These are phyloP conservation scores for Boeremia exigua DNA, from an alignment of 2,329 filamentous ascomycete genomes.

Conservation along the genomic window DNA sequence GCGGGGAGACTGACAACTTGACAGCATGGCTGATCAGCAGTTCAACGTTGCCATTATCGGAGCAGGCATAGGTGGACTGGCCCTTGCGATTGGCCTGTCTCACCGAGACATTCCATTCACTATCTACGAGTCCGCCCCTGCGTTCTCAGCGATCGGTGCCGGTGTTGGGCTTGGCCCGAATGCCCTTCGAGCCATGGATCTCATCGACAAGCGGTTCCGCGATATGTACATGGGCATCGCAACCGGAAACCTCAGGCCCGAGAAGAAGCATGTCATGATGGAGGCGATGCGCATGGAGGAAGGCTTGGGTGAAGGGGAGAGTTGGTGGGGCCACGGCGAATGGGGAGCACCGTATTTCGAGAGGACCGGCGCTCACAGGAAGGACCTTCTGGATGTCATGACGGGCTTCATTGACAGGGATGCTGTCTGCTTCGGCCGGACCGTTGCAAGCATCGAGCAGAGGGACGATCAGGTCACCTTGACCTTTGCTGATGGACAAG, in stretches of 20 bases:
- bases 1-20: background rate
- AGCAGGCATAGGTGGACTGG: constrained; percentile 33
- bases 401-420: constrained; percentile 50
- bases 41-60: constrained; percentile 18
- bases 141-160: constrained; percentile 29
- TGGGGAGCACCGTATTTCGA: constrained; percentile 49
- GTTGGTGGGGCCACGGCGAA: constrained; percentile 46
- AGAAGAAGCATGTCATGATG: constrained; percentile 50
- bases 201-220: constrained; percentile 49
- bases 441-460: constrained; percentile 38
- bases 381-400: constrained; percentile 53
- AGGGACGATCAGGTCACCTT: constrained; percentile 45
- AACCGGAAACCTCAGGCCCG: constrained; percentile 47
- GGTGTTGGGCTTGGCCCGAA: constrained; percentile 49
- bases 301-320: constrained; percentile 47
- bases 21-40: constrained; percentile 4
- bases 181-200: constrained; percentile 50
- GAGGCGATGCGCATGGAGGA: constrained; percentile 51
- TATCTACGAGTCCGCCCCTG: constrained; percentile 32
- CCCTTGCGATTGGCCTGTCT: constrained; percentile 29
- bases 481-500: constrained; percentile 47
- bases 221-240: constrained; percentile 48
- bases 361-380: constrained; percentile 52
- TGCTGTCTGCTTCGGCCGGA: constrained; percentile 32
- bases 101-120: constrained; percentile 27